Conservation (phyloP, 441 rosid genomes). For the Francoa sonchifolia region DNA sequence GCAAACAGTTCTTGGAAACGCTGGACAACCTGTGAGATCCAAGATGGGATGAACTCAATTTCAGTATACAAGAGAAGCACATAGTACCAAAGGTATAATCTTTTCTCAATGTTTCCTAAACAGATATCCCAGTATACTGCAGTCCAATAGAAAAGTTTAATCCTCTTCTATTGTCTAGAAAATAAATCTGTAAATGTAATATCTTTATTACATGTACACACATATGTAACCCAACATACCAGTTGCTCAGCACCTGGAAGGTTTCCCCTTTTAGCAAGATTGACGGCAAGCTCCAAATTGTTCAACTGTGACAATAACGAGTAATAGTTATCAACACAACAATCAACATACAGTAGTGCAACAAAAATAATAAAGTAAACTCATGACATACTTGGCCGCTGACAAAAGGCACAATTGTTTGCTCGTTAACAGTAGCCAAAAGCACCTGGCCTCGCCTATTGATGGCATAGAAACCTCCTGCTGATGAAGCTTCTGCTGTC, state of each 20-base stretch:
- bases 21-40: slow-evolving; percentile 75
- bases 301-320: slow-evolving; percentile 48
- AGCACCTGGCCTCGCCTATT: slow-evolving; percentile 98
- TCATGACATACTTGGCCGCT: slow-evolving; percentile 76
- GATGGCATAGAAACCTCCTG: slow-evolving; percentile 91
- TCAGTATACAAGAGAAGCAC: slow-evolving; percentile 2
- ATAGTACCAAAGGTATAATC: too few species aligned
- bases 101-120: too few species aligned
- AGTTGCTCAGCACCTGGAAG: slow-evolving; percentile 97
- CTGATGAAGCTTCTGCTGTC: slow-evolving; percentile 83
- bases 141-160: too few species aligned
- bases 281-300: slow-evolving; percentile 94
- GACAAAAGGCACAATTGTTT: slow-evolving; percentile 88
- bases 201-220: too few species aligned
- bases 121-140: too few species aligned
- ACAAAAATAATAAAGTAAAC: too few species aligned
- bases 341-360: neutral
- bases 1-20: slow-evolving; percentile 97
- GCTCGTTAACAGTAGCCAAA: slow-evolving; percentile 87
- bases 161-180: too few species aligned
- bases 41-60: slow-evolving; percentile 16
- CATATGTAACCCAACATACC: slow-evolving; percentile 30
- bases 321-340: slow-evolving; percentile 1
- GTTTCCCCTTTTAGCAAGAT: slow-evolving; percentile 96
- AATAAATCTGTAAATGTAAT: too few species aligned